Conservation (phyloP, 176 grass and related monocot species). For the Hyparrhenia diplandra region DNA sequence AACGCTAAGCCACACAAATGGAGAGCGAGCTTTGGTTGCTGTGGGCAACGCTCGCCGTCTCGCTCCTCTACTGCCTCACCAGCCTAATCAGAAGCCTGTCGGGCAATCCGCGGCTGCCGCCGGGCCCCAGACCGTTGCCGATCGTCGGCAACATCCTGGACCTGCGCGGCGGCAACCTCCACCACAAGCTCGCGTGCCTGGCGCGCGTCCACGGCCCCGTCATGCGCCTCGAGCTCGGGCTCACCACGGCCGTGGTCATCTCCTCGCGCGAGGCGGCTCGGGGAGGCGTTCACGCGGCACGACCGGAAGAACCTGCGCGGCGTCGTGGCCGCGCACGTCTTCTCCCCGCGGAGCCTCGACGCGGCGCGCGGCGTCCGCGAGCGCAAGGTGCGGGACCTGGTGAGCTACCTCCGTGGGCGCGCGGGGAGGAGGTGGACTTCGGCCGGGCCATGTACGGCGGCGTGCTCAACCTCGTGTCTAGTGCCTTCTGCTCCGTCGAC, state of each 20-base stretch:
- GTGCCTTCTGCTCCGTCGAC: conserved; percentile 31
- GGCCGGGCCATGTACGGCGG: neutral
- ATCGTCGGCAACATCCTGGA: too few species aligned
- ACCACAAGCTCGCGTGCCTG: too few species aligned
- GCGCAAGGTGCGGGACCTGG: conserved; percentile 25
- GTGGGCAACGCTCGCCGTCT: neutral
- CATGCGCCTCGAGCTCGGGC: conserved; percentile 36
- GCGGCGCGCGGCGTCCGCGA: conserved; percentile 1
- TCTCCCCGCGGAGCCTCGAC: conserved; percentile 29
- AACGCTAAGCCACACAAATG: too few species aligned
- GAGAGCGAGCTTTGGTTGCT: neutral
- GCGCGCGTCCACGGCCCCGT: conserved; percentile 27
- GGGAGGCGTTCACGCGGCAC: conserved; percentile 35
- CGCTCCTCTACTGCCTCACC: neutral
- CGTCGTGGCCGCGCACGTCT: conserved; percentile 24
- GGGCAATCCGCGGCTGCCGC: too few species aligned
- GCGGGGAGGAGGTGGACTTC: neutral
- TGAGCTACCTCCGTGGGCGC: neutral
- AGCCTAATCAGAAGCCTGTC: too few species aligned
- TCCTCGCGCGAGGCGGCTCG: conserved; percentile 26
- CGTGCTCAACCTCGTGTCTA: conserved; percentile 32
- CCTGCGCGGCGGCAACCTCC: too few species aligned
- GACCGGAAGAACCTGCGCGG: conserved; percentile 37
- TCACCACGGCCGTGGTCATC: conserved; percentile 32
- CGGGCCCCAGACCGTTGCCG: too few species aligned